Evolutionary conservation across 2,329 filamentous ascomycete species (phyloP), one percentile per base, ranked within the genome.

Genomic region (Fusarium buharicum): DNA sequence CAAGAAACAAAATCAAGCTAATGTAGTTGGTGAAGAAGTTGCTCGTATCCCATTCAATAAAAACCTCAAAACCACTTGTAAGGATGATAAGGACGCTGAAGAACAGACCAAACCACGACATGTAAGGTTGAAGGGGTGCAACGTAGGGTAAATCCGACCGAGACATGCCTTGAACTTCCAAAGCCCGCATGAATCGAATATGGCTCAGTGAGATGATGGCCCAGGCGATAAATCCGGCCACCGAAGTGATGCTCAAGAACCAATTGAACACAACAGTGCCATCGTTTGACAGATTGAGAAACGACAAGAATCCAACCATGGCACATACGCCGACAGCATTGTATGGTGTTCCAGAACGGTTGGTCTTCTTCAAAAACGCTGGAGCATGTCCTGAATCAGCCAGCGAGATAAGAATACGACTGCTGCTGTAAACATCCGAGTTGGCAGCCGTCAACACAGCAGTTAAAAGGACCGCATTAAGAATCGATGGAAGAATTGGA

Each of bases 241-340:
- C 84, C 55, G 84, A 90, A 14, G 86, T 88, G 50, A 91, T 82
- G 70, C 89, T 90, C 68, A 87, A 82, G 72, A 92, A 90, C 86
- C 89, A 91, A 52, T 81, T 82, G 73, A 91, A 92, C 6, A 90
- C 89, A 5, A 79, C 79, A 39, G 84, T 82, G 14, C 88, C 87
- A 27, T 81, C 83, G 66, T 81, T 83, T 40, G 84, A 87, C 12
- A 89, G 81, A 70, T 90, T 91, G 73, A 93, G 85, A 76, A 88
- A 93, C 1, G 86, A 86, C 3, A 93, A 81, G 11, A 89, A 79
- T 31, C 87, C 86, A 67, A 91, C 81, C 1, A 82, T 72, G 77
- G 79, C 81, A 14, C 84, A 86, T 52, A 75, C 76, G 5, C 85
- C 72, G 0, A 86, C 82, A 8, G 79, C 81, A 14, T 76, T 78